phyloP scores from a whole-genome alignment of 306 rosid genomes.

The Boehmeria nivea region DNA sequence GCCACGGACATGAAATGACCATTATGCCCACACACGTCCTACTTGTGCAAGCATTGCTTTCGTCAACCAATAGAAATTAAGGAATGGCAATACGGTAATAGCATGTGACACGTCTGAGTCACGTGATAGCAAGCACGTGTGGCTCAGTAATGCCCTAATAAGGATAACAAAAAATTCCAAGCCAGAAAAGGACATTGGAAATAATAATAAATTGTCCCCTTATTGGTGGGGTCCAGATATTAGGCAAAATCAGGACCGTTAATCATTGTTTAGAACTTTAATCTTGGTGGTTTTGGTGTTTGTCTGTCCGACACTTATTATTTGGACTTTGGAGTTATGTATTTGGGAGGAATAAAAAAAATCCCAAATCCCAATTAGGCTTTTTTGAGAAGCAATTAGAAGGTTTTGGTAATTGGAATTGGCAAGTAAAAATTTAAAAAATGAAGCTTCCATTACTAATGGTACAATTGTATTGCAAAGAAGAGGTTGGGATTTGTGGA shows the following conservation, averaged over 20 bases:
- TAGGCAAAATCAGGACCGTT: conserved; percentile 2
- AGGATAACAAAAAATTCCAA: conserved; percentile 3
- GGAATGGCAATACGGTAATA: neutral
- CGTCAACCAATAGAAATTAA: too few species aligned
- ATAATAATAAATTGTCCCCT: neutral
- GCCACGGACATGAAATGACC: neutral
- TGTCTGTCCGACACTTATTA: neutral
- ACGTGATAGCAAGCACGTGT: neutral
- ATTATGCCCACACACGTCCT: neutral
- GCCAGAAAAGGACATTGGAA: conserved; percentile 3
- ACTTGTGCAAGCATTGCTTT: too few species aligned
- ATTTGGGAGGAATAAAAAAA: too few species aligned
- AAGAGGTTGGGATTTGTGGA: conserved; percentile 20
- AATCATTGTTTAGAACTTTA: neutral
- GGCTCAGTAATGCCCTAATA: neutral
- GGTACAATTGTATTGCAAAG: too few species aligned
- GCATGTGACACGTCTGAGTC: neutral
- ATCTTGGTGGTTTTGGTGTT: neutral
- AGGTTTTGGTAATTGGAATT: neutral
- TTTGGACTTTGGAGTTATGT: too few species aligned
- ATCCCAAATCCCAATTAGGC: neutral
- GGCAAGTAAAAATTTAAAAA: too few species aligned
- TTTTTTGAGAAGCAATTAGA: neutral
- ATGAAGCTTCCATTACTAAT: too few species aligned
- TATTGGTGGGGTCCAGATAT: conserved; percentile 1